Conservation (phyloP, 345 rosid genomes). For the Citrus unshiu region DNA sequence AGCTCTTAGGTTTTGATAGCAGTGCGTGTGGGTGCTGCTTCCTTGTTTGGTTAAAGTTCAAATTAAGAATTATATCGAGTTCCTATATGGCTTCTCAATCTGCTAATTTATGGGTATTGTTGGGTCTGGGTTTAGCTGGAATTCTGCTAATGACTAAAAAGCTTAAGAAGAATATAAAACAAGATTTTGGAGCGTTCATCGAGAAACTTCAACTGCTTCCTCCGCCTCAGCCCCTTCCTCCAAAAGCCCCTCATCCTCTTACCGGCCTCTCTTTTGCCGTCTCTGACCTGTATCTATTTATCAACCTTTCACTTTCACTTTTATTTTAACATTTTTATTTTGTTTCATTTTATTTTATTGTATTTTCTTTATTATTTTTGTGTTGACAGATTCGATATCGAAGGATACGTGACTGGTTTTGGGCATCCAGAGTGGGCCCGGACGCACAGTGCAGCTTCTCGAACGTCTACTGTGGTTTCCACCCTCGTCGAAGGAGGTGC, state of each 20-base stretch:
- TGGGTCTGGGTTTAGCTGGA: slow-evolving; percentile 87
- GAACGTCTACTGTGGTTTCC: slow-evolving; percentile 59
- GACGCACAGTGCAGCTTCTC: slow-evolving; percentile 64
- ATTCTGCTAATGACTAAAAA: slow-evolving; percentile 54
- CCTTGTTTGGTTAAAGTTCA: too few relatives aligned
- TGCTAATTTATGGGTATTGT: slow-evolving; percentile 78
- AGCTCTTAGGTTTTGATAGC: slow-evolving; percentile 6
- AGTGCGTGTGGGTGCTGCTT: background rate
- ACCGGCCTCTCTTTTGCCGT: slow-evolving; percentile 77
- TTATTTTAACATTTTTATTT: background rate
- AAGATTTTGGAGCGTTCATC: slow-evolving; percentile 92
- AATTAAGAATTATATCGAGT: background rate
- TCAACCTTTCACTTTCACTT: slow-evolving; percentile 3
- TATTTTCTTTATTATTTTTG: background rate
- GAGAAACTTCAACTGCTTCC: slow-evolving; percentile 76
- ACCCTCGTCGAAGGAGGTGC: slow-evolving; percentile 92
- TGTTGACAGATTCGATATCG: slow-evolving; percentile 69
- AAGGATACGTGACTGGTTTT: slow-evolving; percentile 84
- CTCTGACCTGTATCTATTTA: slow-evolving; percentile 58
- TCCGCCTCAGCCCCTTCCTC: slow-evolving; percentile 98
- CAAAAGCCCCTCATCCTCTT: slow-evolving; percentile 96
- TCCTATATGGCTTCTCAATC: slow-evolving; percentile 53
- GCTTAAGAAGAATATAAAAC: slow-evolving; percentile 59
- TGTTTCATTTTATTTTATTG: background rate
- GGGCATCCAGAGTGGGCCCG: slow-evolving; percentile 94